phyloP scores from a whole-genome alignment of 352 stramenopile genomes.

The Phytopythium boreale region DNA sequence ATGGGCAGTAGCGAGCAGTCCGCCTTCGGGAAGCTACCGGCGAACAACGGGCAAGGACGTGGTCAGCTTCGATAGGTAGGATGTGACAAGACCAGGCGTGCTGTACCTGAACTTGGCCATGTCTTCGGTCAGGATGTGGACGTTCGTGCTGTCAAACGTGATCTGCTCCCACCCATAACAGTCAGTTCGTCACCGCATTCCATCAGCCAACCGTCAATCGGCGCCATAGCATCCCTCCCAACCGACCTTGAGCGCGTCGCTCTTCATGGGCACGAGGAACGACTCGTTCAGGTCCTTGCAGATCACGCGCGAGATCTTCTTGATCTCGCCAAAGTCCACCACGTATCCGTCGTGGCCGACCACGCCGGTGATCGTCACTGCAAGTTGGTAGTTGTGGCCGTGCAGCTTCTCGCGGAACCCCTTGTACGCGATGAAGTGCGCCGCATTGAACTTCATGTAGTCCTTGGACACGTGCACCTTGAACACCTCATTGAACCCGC shows the following conservation, averaged over 20 bases:
- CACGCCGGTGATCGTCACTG: slow-evolving; percentile 83
- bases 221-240: not conserved
- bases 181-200: not conserved
- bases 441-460: slow-evolving; percentile 92
- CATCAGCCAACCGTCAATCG: not conserved
- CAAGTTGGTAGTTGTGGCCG: slow-evolving; percentile 97
- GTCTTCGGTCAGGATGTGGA: slow-evolving; percentile 93
- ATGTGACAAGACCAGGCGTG: not conserved
- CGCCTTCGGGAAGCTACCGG: slow-evolving; percentile 84
- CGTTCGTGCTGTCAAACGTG: slow-evolving; percentile 81
- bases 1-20: slow-evolving; percentile 97
- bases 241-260: slow-evolving; percentile 87
- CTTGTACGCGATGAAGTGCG: slow-evolving; percentile 90
- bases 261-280: slow-evolving; percentile 96
- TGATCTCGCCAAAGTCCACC: slow-evolving; percentile 98
- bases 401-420: slow-evolving; percentile 96
- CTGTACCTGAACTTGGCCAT: slow-evolving; percentile 89
- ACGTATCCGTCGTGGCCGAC: slow-evolving; percentile 95
- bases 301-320: slow-evolving; percentile 92
- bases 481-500: slow-evolving; percentile 69
- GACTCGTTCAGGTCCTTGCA: slow-evolving; percentile 97
- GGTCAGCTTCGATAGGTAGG: not conserved
- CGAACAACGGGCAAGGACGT: too few species aligned
- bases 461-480: slow-evolving; percentile 89
- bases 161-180: slow-evolving; percentile 41